phyloP scores from a whole-genome alignment of 371 early-diverging fungal genomes.

The Basidiobolus heterosporus region DNA sequence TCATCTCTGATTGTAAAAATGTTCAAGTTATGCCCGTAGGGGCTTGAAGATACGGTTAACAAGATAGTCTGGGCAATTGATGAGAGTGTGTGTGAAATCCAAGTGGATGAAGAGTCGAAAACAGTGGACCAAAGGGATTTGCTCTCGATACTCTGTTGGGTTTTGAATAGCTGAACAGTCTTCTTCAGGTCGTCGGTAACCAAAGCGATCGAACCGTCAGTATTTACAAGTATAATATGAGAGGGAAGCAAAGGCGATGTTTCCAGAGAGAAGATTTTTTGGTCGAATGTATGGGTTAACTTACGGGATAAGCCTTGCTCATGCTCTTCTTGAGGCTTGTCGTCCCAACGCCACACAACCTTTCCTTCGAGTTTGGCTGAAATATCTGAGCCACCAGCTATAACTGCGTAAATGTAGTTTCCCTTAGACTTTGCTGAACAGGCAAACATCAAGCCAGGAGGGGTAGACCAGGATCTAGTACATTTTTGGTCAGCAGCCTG shows the following conservation, averaged over 20 bases:
- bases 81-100: too few species aligned
- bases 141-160: too few species aligned
- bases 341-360: conserved; percentile 36
- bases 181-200: conserved; percentile 31
- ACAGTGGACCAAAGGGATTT: too few species aligned
- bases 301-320: conserved; percentile 9
- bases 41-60: too few species aligned
- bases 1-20: too few species aligned
- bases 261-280: conserved; percentile 26
- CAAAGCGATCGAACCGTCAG: conserved; percentile 27
- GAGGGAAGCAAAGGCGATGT: conserved; percentile 25
- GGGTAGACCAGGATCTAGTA: conserved; percentile 33
- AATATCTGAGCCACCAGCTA: conserved; percentile 34
- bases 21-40: too few species aligned
- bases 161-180: conserved; percentile 6
- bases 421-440: conserved; percentile 22
- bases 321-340: conserved; percentile 10
- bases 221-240: conserved; percentile 26
- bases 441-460: conserved; percentile 31
- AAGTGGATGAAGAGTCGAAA: too few species aligned
- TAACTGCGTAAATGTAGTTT: conserved; percentile 29
- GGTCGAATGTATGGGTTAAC: conserved; percentile 19
- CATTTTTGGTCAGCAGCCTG: conserved; percentile 41
- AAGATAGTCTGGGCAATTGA: too few species aligned
- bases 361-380: conserved; percentile 26